Base-by-base conservation (phyloP, 1,284 basidiomycete genomes). In the Cutaneotrichosporon curvatum region DNA sequence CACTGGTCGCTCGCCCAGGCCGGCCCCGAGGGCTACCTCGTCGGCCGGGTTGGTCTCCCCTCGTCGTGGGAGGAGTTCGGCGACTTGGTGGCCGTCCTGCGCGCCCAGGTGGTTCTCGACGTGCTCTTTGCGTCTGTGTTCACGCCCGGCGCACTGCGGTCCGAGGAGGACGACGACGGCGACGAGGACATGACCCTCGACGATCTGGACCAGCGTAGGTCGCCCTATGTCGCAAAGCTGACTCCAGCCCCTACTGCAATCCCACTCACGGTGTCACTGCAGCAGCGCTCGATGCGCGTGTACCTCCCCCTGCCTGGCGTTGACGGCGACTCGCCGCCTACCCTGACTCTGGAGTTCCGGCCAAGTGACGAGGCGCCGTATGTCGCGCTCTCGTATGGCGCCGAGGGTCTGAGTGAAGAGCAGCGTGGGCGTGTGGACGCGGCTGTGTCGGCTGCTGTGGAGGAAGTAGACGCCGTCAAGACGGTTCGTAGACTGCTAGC, bases 21-120 rank as follows among this genome's bases (percentile, higher is more conserved):
- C 5, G 64, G 67, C 2, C 63, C 64, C 2, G 58, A 57, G 8
- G 67, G 60, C 11, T 65, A 56, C 37, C 51, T 70, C 2, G 46
- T 70, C 3, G 62, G 62, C 7, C 51, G 65, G 9, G 39, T 65
- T 7, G 63, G 56, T 2, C 20, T 62, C 8, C 53, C 62, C 1
- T 15, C 20, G 3, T 37, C 43, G 2, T 47, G 47, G 45, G 45
- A 51, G 4, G 51, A 41, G 23, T 41, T 63, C 15, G 30, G 28
- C 10, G 43, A 43, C 20, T 9, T 59, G 11, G 28, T 59, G n/a
- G 30, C 53, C 38, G 49, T 47, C 10, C 39, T 68, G 10, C 45
- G 61, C 19, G 37, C 31, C 1, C 67, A 69, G 42, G 33, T 57
- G 1, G 53, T 63, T 11, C 51, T 67, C 19, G 60, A 68, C 35